phyloP scores from a whole-genome alignment of 2,329 filamentous ascomycete genomes.

The Penicillium sp. region DNA sequence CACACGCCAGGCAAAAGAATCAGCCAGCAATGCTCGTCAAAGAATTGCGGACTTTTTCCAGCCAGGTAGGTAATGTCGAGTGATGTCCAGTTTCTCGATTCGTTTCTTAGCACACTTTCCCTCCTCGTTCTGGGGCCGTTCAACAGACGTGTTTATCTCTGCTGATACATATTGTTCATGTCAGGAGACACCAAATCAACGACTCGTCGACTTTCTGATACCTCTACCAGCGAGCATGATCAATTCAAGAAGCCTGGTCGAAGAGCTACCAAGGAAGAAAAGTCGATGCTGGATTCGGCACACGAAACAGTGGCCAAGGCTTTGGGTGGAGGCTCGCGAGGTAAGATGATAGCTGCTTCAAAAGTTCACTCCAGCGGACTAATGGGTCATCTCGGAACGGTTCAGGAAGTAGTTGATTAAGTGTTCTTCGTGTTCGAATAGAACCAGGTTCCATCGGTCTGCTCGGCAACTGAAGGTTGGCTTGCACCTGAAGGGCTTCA shows the following conservation, averaged over 20 bases:
- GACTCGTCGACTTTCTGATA: slow-evolving; percentile 16
- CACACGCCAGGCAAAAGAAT: slow-evolving; percentile 8
- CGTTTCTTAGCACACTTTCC: no score
- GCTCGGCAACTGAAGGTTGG: no score
- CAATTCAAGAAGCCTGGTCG: slow-evolving; percentile 6
- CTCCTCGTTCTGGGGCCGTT: no score
- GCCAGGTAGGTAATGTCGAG: slow-evolving; percentile 13
- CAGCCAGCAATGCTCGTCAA: slow-evolving; percentile 17
- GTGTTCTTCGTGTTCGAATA: no score
- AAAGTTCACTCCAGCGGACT: no score
- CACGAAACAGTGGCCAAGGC: slow-evolving; percentile 24
- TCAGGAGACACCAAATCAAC: slow-evolving; percentile 17
- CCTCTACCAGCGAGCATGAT: slow-evolving; percentile 5
- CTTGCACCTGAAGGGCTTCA: no score
- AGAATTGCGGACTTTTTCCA: slow-evolving; percentile 14
- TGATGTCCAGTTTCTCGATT: no score
- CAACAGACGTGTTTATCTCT: no score
- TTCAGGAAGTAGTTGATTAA: not conserved
- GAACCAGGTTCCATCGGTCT: no score
- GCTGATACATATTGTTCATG: not conserved
- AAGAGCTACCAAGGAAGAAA: slow-evolving; percentile 5
- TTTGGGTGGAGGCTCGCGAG: slow-evolving; percentile 20
- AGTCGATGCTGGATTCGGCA: slow-evolving; percentile 12
- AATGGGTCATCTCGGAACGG: no score
- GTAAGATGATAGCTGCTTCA: slow-evolving; percentile 3